Conservation (phyloP, 2,329 filamentous ascomycete species). For the Penicillium sp. region DNA sequence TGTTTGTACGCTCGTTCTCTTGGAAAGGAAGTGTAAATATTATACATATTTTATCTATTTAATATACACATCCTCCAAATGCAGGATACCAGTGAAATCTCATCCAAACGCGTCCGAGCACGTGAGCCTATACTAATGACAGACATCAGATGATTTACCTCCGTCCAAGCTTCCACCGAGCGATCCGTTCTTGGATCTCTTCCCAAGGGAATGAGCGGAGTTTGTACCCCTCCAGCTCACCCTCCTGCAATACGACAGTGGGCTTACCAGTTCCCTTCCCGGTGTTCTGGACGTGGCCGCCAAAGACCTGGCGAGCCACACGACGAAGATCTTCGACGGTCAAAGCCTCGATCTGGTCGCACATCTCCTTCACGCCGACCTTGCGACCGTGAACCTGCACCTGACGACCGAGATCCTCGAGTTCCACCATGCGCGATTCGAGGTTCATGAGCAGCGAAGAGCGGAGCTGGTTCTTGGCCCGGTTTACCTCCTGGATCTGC, state of each 20-base stretch:
- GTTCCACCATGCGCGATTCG: conserved; percentile 92
- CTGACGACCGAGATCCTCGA: conserved; percentile 90
- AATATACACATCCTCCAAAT: conserved; percentile 13
- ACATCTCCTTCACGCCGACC: conserved; percentile 91
- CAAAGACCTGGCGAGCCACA: conserved; percentile 73
- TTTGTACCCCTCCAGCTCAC: conserved; percentile 65
- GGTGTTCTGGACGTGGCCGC: conserved; percentile 67
- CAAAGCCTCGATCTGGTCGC: conserved; percentile 72
- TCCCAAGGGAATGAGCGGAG: conserved; percentile 71
- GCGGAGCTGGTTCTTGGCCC: conserved; percentile 94
- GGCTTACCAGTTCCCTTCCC: conserved; percentile 80
- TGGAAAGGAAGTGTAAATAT: conserved; percentile 1
- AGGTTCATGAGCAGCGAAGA: conserved; percentile 93
- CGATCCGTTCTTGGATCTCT: conserved; percentile 82
- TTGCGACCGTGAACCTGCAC: conserved; percentile 96
- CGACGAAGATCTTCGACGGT: conserved; percentile 74
- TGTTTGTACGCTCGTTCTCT: neutral
- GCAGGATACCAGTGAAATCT: neutral
- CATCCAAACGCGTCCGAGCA: neutral
- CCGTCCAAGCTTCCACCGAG: conserved; percentile 73
- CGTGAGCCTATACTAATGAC: conserved; percentile 1
- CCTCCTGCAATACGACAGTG: conserved; percentile 92
- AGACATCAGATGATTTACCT: conserved; percentile 35
- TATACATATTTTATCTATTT: conserved; percentile 17
- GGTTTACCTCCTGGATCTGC: conserved; percentile 70